Percentiles rank a stretch among this genome's conserved stretches.
Evolutionary conservation across 257 asterid species (phyloP).

Genomic region (Salvia splendens): DNA sequence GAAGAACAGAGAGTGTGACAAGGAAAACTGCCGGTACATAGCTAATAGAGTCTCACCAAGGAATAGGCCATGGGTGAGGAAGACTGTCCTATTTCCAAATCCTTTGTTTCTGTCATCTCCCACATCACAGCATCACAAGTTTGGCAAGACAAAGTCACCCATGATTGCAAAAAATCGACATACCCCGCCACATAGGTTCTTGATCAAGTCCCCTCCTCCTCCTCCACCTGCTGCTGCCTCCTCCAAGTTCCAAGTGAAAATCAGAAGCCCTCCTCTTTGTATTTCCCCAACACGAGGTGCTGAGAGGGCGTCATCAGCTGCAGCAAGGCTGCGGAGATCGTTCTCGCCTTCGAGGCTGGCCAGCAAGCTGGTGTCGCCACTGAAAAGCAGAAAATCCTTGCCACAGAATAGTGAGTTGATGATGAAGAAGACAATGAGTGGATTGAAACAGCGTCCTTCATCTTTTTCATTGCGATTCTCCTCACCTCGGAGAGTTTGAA

Average conservation of each 20-base stretch:
- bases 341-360: slow-evolving; percentile 42
- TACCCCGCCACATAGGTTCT: slow-evolving; percentile 81
- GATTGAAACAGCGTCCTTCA: slow-evolving; percentile 63
- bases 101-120: slow-evolving; percentile 75
- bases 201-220: slow-evolving; percentile 67
- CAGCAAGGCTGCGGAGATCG: slow-evolving; percentile 36
- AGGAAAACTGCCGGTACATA: slow-evolving; percentile 60
- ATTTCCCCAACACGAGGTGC: slow-evolving; percentile 57
- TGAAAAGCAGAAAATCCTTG: slow-evolving; percentile 34
- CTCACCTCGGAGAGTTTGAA: slow-evolving; percentile 56
- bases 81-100: slow-evolving; percentile 84
- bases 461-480: slow-evolving; percentile 48
- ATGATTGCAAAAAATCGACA: slow-evolving; percentile 44
- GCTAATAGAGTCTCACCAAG: slow-evolving; percentile 88
- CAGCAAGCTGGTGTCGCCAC: slow-evolving; percentile 34
- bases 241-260: slow-evolving; percentile 50
- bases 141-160: slow-evolving; percentile 64
- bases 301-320: slow-evolving; percentile 28
- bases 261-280: slow-evolving; percentile 38
- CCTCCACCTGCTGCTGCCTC: slow-evolving; percentile 31
- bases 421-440: slow-evolving; percentile 56
- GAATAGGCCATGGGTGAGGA: slow-evolving; percentile 79
- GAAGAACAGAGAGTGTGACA: slow-evolving; percentile 52
- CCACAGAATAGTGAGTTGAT: slow-evolving; percentile 45
- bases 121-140: slow-evolving; percentile 46